Percentiles rank a stretch among this genome's conserved stretches.
phyloP scores from a whole-genome alignment of 306 rosid genomes.

The Lupinus albus region DNA sequence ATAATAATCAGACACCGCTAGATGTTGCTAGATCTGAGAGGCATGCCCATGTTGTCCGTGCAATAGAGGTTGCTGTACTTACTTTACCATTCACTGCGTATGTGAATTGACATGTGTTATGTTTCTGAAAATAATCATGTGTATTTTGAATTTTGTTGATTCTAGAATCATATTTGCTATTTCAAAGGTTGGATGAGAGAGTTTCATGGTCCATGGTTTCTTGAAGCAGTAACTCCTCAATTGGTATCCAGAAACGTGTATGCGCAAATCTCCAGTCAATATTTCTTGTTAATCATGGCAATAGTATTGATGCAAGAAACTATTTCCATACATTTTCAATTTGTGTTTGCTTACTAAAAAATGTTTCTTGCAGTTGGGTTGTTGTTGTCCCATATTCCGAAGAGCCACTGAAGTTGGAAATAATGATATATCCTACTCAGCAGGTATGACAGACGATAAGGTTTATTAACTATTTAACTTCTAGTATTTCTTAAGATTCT shows the following conservation, averaged over 20 bases:
- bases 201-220: conserved; percentile 1
- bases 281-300: conserved; percentile 11
- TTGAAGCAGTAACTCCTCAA: not conserved
- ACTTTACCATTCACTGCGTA: not conserved
- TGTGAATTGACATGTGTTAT: not conserved
- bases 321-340: not conserved
- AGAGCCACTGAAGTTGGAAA: conserved; percentile 15
- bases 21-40: not conserved
- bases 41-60: not conserved
- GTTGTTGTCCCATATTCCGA: conserved; percentile 12
- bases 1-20: not conserved
- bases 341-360: not conserved
- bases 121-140: not conserved
- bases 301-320: not conserved
- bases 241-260: not conserved
- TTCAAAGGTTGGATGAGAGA: conserved; percentile 10
- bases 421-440: conserved; percentile 21
- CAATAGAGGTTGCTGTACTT: not conserved
- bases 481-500: not conserved
- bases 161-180: conserved; percentile 22
- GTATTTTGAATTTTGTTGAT: not conserved
- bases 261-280: not conserved
- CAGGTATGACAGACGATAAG: not conserved
- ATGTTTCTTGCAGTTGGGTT: conserved; percentile 8
- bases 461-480: not conserved